Evolutionary conservation across 441 rosid species (phyloP), one percentile per base, ranked within the genome.

Genomic region (Manihot esculenta): DNA sequence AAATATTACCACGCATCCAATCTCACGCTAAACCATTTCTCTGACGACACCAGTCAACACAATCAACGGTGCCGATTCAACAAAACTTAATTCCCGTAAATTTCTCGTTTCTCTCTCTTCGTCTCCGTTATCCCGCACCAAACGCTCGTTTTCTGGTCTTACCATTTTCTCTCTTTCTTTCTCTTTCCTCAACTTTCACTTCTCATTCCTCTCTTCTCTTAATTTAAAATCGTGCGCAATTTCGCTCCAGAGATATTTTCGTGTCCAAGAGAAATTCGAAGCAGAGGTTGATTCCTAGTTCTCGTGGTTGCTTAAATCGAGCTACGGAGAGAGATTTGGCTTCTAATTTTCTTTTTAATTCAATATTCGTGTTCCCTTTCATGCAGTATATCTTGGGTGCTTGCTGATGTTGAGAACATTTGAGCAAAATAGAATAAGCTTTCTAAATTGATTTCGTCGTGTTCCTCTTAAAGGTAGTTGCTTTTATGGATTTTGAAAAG

Each of bases 211-310:
- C 38, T 33, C 6, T 35, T 35, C 2, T 30, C 5, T 20, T 41
- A 3, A 30, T 30, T 49, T 17, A 14, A 66, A 35, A 33, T n/a
- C 47, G 42, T 33, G 21, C 20, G 33, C 20, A 33, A 51, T 10
- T 66, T 66, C 4, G 5, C 55, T 23, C 27, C 12, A 21, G 5
- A 26, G 47, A 33, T 47, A 11, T 60, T 42, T 69, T 26, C 26
- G 1, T 47, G 5, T 30, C 3, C 23, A 15, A 57, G 30, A 57
- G 70, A 42, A 26, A 27, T 65, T 71, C 76, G 66, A 47, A 47
- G 27, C 50, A 56, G 60, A 57, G 70, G 56, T 57, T 57, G 58
- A 21, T 64, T 72, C 30, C 33, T 63, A 48, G 64, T 21, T 50
- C 11, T 38, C 42, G 7, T 7, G 42, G 8, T 38, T 38, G 42